Conservation (phyloP, 1,139 yeast genomes). For the Lodderomyces pseudojiufengensis region DNA sequence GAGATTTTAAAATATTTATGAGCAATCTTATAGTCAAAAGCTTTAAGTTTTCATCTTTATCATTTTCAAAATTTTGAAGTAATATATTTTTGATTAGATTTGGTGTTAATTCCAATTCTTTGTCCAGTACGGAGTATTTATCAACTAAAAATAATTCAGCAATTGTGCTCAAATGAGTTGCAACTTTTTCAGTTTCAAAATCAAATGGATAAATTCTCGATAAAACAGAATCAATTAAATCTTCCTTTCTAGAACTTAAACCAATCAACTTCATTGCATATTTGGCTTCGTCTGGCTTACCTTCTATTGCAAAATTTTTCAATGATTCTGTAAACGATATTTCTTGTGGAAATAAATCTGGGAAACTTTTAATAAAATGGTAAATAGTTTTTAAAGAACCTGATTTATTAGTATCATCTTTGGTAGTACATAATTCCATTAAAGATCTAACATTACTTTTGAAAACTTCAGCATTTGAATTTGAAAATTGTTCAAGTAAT, state of each 20-base stretch:
- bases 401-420: conserved; percentile 3
- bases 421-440: conserved; percentile 34
- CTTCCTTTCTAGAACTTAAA: conserved; percentile 40
- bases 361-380: conserved; percentile 51
- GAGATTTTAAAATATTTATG: conserved; percentile 54
- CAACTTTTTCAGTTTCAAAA: conserved; percentile 31
- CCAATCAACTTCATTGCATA: conserved; percentile 62
- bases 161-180: conserved; percentile 57
- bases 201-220: conserved; percentile 51
- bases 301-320: conserved; percentile 44
- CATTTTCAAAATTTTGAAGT: conserved; percentile 45
- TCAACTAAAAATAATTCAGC: conserved; percentile 58
- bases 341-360: conserved; percentile 37
- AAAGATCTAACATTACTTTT: conserved; percentile 56
- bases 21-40: conserved; percentile 52
- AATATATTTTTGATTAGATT: conserved; percentile 60
- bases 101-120: conserved; percentile 56
- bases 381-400: conserved; percentile 51
- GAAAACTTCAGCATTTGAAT: conserved; percentile 60
- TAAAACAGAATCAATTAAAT: conserved; percentile 35
- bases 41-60: conserved; percentile 26
- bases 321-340: conserved; percentile 38
- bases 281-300: conserved; percentile 61
- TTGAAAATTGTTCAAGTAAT: conserved; percentile 58
- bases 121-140: conserved; percentile 50